A percentile compares a stretch with the other conserved stretches of the same genome.
Conservation (phyloP, 768 basidiomycete genomes). For the Naganishia onofrii region DNA sequence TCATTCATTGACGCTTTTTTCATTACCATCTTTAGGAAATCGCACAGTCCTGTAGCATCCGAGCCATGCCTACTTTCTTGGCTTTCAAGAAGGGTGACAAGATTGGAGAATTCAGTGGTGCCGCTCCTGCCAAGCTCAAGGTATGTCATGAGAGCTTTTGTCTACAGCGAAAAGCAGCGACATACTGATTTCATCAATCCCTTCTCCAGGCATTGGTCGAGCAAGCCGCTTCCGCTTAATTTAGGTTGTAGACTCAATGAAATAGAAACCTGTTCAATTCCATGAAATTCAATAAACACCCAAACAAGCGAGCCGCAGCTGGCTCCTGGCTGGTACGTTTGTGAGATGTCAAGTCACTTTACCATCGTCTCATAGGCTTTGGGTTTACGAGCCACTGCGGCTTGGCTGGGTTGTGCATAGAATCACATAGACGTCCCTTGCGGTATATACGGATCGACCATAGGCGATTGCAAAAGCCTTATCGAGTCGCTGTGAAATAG, state of each 20-base stretch:
- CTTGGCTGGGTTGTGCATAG: not conserved
- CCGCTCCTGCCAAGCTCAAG: constrained; percentile 47
- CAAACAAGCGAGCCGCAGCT: no score
- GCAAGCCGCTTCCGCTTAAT: constrained; percentile 16
- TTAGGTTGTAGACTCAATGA: no score
- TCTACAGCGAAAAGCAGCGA: not conserved
- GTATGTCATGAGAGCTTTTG: constrained; percentile 32
- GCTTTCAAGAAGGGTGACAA: constrained; percentile 51
- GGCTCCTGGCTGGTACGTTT: no score
- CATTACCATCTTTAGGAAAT: constrained; percentile 39
- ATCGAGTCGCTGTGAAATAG: no score
- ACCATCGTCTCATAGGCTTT: not conserved
- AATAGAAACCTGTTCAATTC: no score
- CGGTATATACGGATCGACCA: no score
- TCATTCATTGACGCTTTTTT: not conserved
- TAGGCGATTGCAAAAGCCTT: no score
- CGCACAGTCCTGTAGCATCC: constrained; percentile 45
- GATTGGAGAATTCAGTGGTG: constrained; percentile 51
- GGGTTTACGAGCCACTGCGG: not conserved
- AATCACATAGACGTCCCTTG: not conserved
- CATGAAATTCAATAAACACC: no score
- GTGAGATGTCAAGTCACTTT: no score
- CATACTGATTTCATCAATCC: not conserved
- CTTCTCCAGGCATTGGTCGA: constrained; percentile 11
- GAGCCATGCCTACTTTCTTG: constrained; percentile 55